These are phyloP conservation scores for Tremella mesenterica DNA, from an alignment of 768 basidiomycete species.

Conservation along the genomic window DNA sequence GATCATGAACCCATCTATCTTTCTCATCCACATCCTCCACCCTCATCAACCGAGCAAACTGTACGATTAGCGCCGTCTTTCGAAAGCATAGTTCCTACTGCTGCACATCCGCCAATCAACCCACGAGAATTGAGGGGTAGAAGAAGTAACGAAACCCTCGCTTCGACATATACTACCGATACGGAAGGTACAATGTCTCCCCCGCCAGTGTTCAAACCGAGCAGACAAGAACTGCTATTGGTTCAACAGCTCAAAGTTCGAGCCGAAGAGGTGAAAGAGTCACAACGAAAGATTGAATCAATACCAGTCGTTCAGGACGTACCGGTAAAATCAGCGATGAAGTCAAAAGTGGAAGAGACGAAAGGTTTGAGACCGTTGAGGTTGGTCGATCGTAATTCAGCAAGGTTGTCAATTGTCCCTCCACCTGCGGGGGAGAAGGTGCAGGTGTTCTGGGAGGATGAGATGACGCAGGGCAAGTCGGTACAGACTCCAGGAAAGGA, in stretches of 20 bases:
- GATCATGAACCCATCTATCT: neutral
- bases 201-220: constrained; percentile 5
- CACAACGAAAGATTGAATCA: neutral
- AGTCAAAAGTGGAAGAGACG: constrained; percentile 2
- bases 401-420: neutral
- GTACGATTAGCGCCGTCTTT: neutral
- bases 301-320: too few relatives aligned
- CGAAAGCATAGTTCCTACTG: neutral
- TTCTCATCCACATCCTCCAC: constrained; percentile 21
- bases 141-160: constrained; percentile 18
- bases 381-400: constrained; percentile 3
- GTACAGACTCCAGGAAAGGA: neutral
- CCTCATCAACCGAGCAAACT: neutral
- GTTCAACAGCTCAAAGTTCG: constrained; percentile 10
- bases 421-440: neutral
- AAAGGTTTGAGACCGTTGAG: constrained; percentile 16
- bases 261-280: neutral
- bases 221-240: constrained; percentile 11
- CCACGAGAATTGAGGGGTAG: neutral
- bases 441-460: neutral
- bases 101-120: constrained; percentile 2
- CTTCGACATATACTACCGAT: constrained; percentile 1
- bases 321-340: neutral
- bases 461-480: neutral
- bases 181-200: constrained; percentile 1